Percentiles rank a stretch among this genome's conserved stretches.
Evolutionary conservation across 2,329 filamentous ascomycete genomes (phyloP).

Genomic region (Setomelanomma holmii): DNA sequence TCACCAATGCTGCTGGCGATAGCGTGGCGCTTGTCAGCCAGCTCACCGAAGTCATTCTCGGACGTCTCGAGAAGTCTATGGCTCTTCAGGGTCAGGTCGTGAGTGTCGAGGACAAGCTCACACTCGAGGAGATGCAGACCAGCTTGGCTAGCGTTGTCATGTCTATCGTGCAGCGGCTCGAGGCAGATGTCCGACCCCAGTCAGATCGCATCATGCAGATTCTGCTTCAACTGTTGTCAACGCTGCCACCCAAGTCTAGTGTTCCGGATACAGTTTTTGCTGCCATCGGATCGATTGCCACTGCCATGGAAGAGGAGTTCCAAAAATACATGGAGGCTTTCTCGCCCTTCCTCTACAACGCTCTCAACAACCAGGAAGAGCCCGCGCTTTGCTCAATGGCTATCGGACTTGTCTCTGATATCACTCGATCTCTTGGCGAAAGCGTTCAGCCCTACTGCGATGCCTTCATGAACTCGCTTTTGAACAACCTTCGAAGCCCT

Average conservation of each 20-base stretch:
- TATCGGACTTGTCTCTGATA: conserved; percentile 95
- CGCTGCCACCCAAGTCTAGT: conserved; percentile 82
- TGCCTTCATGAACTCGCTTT: conserved; percentile 95
- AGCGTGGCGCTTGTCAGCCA: conserved; percentile 81
- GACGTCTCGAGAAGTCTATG: conserved; percentile 88
- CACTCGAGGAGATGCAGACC: conserved; percentile 96
- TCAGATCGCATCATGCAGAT: conserved; percentile 94
- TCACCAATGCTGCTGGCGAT: conserved; percentile 87
- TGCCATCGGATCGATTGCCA: conserved; percentile 88
- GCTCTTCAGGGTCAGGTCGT: conserved; percentile 92
- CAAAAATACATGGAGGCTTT: conserved; percentile 98
- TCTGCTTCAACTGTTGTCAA: conserved; percentile 79
- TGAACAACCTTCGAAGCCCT: conserved; percentile 89
- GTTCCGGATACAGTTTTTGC: conserved; percentile 95
- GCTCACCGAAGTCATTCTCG: conserved; percentile 86
- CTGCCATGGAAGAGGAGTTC: conserved; percentile 90
- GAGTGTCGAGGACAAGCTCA: conserved; percentile 95
- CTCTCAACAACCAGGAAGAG: conserved; percentile 94
- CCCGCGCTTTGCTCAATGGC: conserved; percentile 94
- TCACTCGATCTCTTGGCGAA: conserved; percentile 88
- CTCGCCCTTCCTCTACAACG: conserved; percentile 89
- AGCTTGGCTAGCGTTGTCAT: conserved; percentile 91
- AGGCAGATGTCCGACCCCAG: conserved; percentile 88
- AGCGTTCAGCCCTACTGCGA: conserved; percentile 96
- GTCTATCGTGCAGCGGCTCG: conserved; percentile 88